A percentile compares a stretch with the other conserved stretches of the same genome.
phyloP scores from a whole-genome alignment of 2,329 filamentous ascomycete genomes.

The Colletotrichum sp. region DNA sequence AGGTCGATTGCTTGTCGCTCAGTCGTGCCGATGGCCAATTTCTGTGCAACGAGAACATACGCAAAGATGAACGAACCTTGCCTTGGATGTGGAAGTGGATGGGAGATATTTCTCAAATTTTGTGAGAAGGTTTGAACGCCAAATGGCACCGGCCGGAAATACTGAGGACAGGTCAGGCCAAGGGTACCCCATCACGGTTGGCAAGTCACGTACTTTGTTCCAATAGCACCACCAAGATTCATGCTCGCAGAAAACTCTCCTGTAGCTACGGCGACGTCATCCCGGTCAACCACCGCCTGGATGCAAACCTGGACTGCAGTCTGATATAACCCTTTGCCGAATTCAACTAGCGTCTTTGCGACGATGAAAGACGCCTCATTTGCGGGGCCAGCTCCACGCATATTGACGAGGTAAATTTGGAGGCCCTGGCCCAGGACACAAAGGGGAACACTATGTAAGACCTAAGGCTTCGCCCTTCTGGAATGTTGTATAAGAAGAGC shows the following conservation, averaged over 20 bases:
- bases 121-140: neutral
- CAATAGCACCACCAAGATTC: neutral
- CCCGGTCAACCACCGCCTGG: neutral
- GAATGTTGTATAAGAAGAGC: neutral
- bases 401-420: neutral
- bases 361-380: neutral
- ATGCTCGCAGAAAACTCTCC: neutral
- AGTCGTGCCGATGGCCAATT: neutral
- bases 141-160: neutral
- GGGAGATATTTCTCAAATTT: neutral
- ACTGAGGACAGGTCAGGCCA: neutral
- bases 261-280: neutral
- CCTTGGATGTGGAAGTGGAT: neutral
- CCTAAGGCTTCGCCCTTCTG: neutral
- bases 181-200: neutral
- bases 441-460: neutral
- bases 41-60: neutral
- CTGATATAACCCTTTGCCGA: neutral
- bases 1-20: neutral
- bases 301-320: neutral
- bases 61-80: neutral
- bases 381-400: neutral
- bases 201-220: neutral
- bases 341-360: neutral
- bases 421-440: neutral